Evolutionary conservation across 129 eudicot species (phyloP), one percentile per base, ranked within the genome.

Genomic region (Logfia minima): DNA sequence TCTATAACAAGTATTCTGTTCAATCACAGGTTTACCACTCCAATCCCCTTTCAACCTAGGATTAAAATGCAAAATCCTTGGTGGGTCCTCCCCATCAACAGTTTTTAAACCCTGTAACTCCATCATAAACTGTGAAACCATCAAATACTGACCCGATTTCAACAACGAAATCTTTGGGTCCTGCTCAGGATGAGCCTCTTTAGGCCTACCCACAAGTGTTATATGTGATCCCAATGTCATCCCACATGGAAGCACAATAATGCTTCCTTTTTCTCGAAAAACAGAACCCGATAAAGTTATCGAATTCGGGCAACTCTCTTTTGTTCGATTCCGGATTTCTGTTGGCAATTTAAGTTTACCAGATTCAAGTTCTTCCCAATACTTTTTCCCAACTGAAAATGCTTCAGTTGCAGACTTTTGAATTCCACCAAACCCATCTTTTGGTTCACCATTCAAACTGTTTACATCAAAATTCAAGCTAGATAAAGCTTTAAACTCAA

Each of bases 11-110:
- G 97, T 92, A n/a, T 92, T 92, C 77, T 87, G 96, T 83, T 92
- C 97, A 75, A 92, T 92, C 18, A 92, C 93, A 79, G 97, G 96
- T 85, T 85, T 92, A 43, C 92, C 89, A 77, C 96, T 87, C 92
- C 92, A 92, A 89, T 92, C 97, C 18, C 97, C 97, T 71, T 92
- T 92, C 87, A 92, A 83, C 82, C 97, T 84, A 0, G 97, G 97
- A 86, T 92, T 92, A 75, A 89, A 87, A 84, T 92, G 97, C 85
- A 92, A 68, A 70, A 92, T 87, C 82, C 96, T 87, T 0, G 97
- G 97, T 39, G 97, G 96, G 66, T 92, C 97, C 70, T 92, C 97
- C 14, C 96, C 96, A 53, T 92, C 97, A 75, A 92, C 97, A 8
- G 88, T 87, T 73, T 89, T 92, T 82, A 92, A 86, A 66, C 97